Evolutionary conservation across 2,329 filamentous ascomycete genomes (phyloP).

Genomic region (Domatiomyces catenatus): DNA sequence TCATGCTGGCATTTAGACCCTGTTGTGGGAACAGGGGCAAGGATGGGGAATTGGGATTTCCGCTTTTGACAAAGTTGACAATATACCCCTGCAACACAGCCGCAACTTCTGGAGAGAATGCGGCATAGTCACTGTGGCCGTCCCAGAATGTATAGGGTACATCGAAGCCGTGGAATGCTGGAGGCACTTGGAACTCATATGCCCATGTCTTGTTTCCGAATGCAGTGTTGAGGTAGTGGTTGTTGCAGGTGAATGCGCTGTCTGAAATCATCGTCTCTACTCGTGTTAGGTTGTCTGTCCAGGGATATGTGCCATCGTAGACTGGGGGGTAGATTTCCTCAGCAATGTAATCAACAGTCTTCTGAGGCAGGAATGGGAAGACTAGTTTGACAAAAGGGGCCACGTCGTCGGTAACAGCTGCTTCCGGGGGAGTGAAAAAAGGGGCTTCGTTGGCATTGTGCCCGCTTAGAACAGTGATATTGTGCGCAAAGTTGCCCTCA

Average conservation of each 20-base stretch:
- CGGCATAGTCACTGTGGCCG: constrained; percentile 21
- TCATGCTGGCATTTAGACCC: constrained; percentile 28
- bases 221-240: constrained; percentile 36
- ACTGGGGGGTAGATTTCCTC: constrained; percentile 37
- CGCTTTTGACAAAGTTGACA: constrained; percentile 23
- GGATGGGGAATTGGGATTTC: constrained; percentile 21
- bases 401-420: constrained; percentile 17
- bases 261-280: constrained; percentile 30
- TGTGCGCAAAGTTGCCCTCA: constrained; percentile 30
- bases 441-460: constrained; percentile 31
- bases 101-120: constrained; percentile 22
- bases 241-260: constrained; percentile 36
- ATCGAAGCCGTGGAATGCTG: constrained; percentile 39
- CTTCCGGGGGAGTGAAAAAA: constrained; percentile 25
- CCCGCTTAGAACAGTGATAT: constrained; percentile 31
- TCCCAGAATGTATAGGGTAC: constrained; percentile 39
- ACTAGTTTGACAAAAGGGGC: constrained; percentile 10
- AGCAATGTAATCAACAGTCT: constrained; percentile 29
- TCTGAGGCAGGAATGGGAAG: constrained; percentile 17
- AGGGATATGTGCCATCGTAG: constrained; percentile 34
- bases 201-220: constrained; percentile 36
- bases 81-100: constrained; percentile 25
- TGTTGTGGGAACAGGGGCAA: constrained; percentile 34
- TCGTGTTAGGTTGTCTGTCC: constrained; percentile 31
- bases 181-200: constrained; percentile 39